Evolutionary conservation across 2,329 filamentous ascomycete species (phyloP).

Genomic region (Pyricularia sp.): DNA sequence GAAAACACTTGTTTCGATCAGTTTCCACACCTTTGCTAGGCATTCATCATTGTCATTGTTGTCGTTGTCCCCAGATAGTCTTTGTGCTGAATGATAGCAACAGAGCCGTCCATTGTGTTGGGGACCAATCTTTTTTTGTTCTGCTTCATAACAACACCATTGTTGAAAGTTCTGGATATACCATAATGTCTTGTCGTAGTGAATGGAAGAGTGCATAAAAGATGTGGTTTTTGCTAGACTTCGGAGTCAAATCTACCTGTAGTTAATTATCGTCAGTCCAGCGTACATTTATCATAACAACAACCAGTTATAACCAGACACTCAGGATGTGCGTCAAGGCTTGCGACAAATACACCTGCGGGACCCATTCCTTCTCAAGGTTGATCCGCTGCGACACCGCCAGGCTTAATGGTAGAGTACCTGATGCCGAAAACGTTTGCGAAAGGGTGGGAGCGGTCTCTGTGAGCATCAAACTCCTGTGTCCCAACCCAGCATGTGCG

Average conservation of each 20-base stretch:
- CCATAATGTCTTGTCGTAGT: neutral
- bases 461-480: neutral
- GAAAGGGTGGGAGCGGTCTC: neutral
- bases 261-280: neutral
- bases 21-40: neutral
- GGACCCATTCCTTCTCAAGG: neutral
- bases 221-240: neutral
- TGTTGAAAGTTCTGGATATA: neutral
- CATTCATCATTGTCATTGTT: neutral
- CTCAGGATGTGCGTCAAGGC: neutral
- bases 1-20: neutral
- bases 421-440: neutral
- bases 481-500: neutral
- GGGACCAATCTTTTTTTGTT: neutral
- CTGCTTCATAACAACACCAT: neutral
- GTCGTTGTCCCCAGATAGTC: too few species aligned
- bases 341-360: neutral
- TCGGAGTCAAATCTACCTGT: neutral
- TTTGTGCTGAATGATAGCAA: neutral
- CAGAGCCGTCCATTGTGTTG: neutral
- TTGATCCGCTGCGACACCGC: neutral
- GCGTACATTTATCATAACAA: neutral
- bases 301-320: neutral
- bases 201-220: neutral
- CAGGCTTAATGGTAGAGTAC: neutral